Evolutionary conservation across 169 alveolate species (phyloP).

Genomic region (Eimeria praecox): DNA sequence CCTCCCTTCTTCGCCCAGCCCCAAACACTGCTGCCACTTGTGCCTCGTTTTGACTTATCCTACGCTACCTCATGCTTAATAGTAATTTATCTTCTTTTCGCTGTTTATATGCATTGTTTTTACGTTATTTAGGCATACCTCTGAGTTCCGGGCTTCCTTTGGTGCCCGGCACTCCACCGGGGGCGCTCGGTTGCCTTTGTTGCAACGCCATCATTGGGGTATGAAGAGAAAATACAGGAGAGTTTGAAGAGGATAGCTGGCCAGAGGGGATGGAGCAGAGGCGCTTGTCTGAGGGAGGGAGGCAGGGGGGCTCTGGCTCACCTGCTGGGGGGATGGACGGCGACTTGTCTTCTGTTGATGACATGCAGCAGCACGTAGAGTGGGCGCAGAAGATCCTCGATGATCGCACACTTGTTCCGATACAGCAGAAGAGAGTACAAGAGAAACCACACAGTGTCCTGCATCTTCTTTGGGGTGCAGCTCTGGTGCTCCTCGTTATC

Average conservation of each 20-base stretch:
- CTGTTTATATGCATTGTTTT: background rate
- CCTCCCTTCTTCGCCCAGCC: background rate
- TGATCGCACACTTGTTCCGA: conserved; percentile 31
- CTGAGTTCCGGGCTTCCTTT: background rate
- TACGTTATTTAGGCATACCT: background rate
- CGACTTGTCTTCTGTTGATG: background rate
- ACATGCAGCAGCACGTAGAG: conserved; percentile 3
- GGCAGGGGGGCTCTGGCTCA: background rate
- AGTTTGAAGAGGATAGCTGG: background rate
- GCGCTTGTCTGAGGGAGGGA: background rate
- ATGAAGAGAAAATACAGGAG: background rate
- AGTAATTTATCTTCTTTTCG: background rate
- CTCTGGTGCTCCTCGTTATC: background rate
- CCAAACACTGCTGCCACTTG: conserved; percentile 32
- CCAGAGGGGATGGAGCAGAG: background rate
- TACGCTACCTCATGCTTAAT: background rate
- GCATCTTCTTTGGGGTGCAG: conserved; percentile 42
- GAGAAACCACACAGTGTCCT: conserved; percentile 34
- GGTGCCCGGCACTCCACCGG: background rate
- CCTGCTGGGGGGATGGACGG: background rate
- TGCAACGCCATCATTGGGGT: background rate
- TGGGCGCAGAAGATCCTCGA: conserved; percentile 32
- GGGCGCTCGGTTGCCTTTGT: background rate
- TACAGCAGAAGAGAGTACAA: background rate
- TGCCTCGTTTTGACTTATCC: background rate